phyloP scores from a whole-genome alignment of 768 basidiomycete species.

The Tricholoma furcatifolium region DNA sequence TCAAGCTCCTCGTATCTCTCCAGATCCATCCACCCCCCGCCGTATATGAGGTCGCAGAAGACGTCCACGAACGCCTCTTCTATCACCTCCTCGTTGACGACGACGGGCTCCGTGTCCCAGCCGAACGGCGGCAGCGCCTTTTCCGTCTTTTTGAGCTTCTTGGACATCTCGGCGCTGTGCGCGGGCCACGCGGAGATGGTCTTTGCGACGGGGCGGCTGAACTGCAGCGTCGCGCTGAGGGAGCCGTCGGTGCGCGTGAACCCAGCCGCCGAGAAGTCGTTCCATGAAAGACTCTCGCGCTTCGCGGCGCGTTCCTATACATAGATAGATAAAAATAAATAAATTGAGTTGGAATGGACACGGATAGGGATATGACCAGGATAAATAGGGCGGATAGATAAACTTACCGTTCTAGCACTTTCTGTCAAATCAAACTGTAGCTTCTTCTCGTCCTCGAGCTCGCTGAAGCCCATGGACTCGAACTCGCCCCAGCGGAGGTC shows the following conservation, averaged over 20 bases:
- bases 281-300: slow-evolving; percentile 86
- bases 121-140: slow-evolving; percentile 83
- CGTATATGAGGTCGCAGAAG: slow-evolving; percentile 80
- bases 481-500: slow-evolving; percentile 94
- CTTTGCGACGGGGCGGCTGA: slow-evolving; percentile 49
- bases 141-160: slow-evolving; percentile 83
- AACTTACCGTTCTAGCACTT: slow-evolving; percentile 63
- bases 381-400: not conserved
- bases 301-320: slow-evolving; percentile 64
- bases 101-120: slow-evolving; percentile 87
- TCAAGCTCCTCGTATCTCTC: slow-evolving; percentile 74
- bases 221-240: slow-evolving; percentile 79
- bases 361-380: not conserved
- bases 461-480: slow-evolving; percentile 78
- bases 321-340: not conserved
- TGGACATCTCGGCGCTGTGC: slow-evolving; percentile 68
- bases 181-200: slow-evolving; percentile 71
- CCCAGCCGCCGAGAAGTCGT: slow-evolving; percentile 81
- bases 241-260: slow-evolving; percentile 80
- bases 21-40: slow-evolving; percentile 81
- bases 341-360: not conserved
- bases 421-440: slow-evolving; percentile 94
- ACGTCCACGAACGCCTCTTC: slow-evolving; percentile 91
- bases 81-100: slow-evolving; percentile 75
- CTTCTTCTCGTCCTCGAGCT: slow-evolving; percentile 59